phyloP scores from a whole-genome alignment of 352 stramenopile genomes.

The Plasmopara muralis region DNA sequence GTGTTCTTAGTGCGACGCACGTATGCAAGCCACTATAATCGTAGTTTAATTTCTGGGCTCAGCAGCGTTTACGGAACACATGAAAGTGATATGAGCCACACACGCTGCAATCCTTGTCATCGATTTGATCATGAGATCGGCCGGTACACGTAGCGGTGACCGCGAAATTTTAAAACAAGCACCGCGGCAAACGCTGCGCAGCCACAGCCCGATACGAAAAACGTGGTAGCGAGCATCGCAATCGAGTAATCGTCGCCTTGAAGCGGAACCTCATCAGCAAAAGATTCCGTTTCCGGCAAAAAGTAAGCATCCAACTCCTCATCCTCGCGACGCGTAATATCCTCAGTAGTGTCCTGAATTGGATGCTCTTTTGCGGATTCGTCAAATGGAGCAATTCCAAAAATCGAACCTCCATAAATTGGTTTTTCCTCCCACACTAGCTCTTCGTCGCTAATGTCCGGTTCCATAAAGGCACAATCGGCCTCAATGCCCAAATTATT shows the following conservation, averaged over 20 bases:
- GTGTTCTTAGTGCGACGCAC: no score
- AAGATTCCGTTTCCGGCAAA: constrained; percentile 8
- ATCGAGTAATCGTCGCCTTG: constrained; percentile 17
- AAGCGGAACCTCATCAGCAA: constrained; percentile 1
- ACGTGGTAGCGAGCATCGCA: constrained; percentile 30
- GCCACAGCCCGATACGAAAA: constrained; percentile 56
- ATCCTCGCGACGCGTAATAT: constrained; percentile 55
- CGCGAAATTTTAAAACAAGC: constrained; percentile 41
- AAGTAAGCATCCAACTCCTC: constrained; percentile 10
- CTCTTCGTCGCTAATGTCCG: constrained; percentile 74
- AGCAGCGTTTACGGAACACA: constrained; percentile 8
- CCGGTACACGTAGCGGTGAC: constrained; percentile 56
- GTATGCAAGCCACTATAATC: no score
- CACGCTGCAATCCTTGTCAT: no score
- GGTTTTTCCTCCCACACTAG: constrained; percentile 76
- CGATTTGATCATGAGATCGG: constrained; percentile 20
- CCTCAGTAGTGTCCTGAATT: constrained; percentile 83
- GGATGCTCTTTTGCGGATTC: constrained; percentile 72
- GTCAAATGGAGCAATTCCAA: constrained; percentile 69
- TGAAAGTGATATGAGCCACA: constrained; percentile 4
- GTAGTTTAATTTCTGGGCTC: no score
- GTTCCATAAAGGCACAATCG: constrained; percentile 85
- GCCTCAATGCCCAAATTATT: constrained; percentile 91
- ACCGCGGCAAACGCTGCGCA: constrained; percentile 34
- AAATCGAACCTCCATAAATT: constrained; percentile 69